Evolutionary conservation across 1,284 basidiomycete species (phyloP), one percentile per base, ranked within the genome.

Genomic region (Entoloma clypeatum): DNA sequence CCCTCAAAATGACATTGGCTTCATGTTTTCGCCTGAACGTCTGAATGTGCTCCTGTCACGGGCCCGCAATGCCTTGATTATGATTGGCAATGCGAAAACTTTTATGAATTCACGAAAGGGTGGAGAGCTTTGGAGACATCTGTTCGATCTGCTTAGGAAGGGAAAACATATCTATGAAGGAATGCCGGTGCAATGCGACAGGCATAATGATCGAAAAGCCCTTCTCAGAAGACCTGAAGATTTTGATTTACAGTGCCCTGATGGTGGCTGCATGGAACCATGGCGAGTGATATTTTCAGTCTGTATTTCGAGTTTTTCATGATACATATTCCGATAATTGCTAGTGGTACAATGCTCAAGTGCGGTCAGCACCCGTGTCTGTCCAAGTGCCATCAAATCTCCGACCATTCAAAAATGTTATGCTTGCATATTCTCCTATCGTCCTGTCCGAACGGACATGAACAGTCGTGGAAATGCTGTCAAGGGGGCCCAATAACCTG

Each of bases 31-130:
- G 1, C 74, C 76, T 0, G 78, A 84, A 54, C 73, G 81, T 18
- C 57, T 84, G n/a, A 84, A 79, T 36, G 81, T 84, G 6, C 63
- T 84, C 1, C 65, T 84, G 10, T 83, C 81, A 0, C 72, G 81
- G 11, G 78, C 81, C 8, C 70, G 81, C 3, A 62, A 81, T 48
- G 76, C 69, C 0, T 54, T 81, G 4, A 75, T 84, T 44, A 69
- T 84, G 57, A 70, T 84, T 21, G 81, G 81, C 4, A 82, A 84
- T 48, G 58, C 69, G 1, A 53, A 72, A 2, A 84, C 81, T 0
- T 82, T 83, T 58, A 57, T 60, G 25, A 61, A 68, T 3, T 65
- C 80, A 4, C 68, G 67, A 14, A 79, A 69, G 45, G 81, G 78
- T 1, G 61, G 60, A 5, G 63, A 63, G 1, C 42, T 78, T 0